These are phyloP conservation scores for Tephrocybe sp. DNA, from an alignment of 768 basidiomycete genomes.

Conservation along the genomic window DNA sequence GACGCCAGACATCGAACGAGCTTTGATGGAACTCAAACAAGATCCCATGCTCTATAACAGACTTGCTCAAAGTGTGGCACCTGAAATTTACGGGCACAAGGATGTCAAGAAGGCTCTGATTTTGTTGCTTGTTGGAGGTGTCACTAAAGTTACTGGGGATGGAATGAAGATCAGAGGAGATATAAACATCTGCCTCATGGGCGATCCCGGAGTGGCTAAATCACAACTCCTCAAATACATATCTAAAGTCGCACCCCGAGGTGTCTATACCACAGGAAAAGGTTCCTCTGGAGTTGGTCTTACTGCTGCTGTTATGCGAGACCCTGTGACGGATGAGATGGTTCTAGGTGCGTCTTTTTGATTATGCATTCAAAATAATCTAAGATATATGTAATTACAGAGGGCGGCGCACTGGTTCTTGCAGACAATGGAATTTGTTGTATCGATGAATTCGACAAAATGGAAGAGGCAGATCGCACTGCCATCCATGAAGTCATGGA, in stretches of 20 bases:
- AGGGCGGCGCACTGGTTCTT: slow-evolving; percentile 98
- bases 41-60: slow-evolving; percentile 85
- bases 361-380: neutral
- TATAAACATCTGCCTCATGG: slow-evolving; percentile 97
- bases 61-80: slow-evolving; percentile 91
- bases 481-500: slow-evolving; percentile 99
- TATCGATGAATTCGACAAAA: slow-evolving; percentile 99
- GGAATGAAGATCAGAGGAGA: slow-evolving; percentile 99
- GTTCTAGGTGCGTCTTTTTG: slow-evolving; percentile 72
- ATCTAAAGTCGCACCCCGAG: slow-evolving; percentile 95
- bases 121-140: slow-evolving; percentile 90
- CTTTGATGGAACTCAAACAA: slow-evolving; percentile 62
- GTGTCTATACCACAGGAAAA: slow-evolving; percentile 97
- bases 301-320: slow-evolving; percentile 98
- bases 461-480: slow-evolving; percentile 97
- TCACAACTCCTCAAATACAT: slow-evolving; percentile 98
- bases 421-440: slow-evolving; percentile 99
- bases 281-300: slow-evolving; percentile 98
- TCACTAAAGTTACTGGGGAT: slow-evolving; percentile 92
- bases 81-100: slow-evolving; percentile 96
- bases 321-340: slow-evolving; percentile 99
- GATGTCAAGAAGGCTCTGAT: slow-evolving; percentile 97
- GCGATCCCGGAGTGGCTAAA: slow-evolving; percentile 99
- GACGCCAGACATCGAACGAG: slow-evolving; percentile 75
- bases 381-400: slow-evolving; percentile 39